Conservation (phyloP, 2,329 filamentous ascomycete species). For the Fusarium mangiferae region DNA sequence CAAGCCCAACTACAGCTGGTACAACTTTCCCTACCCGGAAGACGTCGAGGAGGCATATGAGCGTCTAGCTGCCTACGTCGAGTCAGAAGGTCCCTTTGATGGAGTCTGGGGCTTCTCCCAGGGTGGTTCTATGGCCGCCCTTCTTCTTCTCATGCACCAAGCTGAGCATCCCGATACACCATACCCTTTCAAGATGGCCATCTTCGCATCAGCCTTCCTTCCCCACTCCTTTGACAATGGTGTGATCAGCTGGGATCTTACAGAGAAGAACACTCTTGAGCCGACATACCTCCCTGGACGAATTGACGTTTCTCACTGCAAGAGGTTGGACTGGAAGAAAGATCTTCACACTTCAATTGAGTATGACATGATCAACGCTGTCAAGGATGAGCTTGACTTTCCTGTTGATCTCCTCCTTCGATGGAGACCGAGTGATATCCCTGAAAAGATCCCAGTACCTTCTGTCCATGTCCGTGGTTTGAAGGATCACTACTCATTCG, state of each 20-base stretch:
- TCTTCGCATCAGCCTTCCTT: neutral
- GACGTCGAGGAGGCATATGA: neutral
- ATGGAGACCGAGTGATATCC: neutral
- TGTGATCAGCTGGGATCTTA: neutral
- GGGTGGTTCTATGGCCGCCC: neutral
- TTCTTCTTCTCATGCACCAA: neutral
- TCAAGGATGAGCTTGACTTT: neutral
- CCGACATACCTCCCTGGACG: neutral
- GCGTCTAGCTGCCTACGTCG: neutral
- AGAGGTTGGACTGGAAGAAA: neutral
- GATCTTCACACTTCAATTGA: neutral
- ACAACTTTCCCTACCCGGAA: neutral
- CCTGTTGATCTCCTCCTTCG: neutral
- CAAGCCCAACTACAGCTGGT: neutral
- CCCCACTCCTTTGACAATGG: neutral
- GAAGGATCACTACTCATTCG: neutral
- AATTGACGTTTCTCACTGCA: neutral
- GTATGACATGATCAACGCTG: neutral
- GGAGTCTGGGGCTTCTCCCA: neutral
- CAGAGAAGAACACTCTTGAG: neutral
- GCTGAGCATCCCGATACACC: neutral
- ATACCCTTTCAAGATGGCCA: neutral
- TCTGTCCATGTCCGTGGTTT: neutral
- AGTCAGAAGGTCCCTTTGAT: neutral
- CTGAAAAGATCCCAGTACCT: neutral